Base-by-base conservation (phyloP, 2,329 filamentous ascomycete genomes). In the Parastagonospora nodorum region DNA sequence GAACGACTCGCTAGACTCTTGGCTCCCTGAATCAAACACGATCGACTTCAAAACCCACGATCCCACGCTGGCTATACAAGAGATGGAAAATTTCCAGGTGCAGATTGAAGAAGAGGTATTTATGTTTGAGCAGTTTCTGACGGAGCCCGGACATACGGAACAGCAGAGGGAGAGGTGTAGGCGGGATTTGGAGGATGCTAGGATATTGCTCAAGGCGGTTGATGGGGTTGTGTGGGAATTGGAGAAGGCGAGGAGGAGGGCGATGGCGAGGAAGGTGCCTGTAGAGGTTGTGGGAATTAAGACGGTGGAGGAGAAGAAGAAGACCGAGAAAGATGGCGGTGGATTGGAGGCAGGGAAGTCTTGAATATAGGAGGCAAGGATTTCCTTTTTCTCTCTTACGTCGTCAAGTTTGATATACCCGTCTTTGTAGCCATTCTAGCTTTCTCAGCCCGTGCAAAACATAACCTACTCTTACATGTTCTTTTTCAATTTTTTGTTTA, bases 161-260 rank as follows among this genome's bases (percentile, higher is more conserved):
- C 49, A 55, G 45, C 48, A 40, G 38, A 60, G 55, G 24, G 58
- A 64, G 11, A 50, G 54, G 33, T 60, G 57, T 53, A 57, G 42
- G 19, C 48, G 44, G 43, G 63, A 68, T 44, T 37, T 63, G 0
- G 60, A 68, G 12, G 63, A 69, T 37, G 64, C 58, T 12, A 48
- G 61, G 4, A 41, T 45, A 5, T 39, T 69, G 36, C 32, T 67
- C 33, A 55, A 48, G 7, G 63, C 63, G 5, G 46, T 50, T 1
- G 66, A 67, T 35, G 37, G 39, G 31, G 37, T 63, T 2, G 31
- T 57, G 2, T 63, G 45, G 28, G 56, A 55, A 33, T 36, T 63
- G 19, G 60, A 59, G 47, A 59, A 53, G 48, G 46, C 39, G 47
- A 32, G 19, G 31, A 16, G 15, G 31, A 28, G 24, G 16, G 42